Evolutionary conservation across 768 basidiomycete genomes (phyloP).

Genomic region (Serpula lacrymans): DNA sequence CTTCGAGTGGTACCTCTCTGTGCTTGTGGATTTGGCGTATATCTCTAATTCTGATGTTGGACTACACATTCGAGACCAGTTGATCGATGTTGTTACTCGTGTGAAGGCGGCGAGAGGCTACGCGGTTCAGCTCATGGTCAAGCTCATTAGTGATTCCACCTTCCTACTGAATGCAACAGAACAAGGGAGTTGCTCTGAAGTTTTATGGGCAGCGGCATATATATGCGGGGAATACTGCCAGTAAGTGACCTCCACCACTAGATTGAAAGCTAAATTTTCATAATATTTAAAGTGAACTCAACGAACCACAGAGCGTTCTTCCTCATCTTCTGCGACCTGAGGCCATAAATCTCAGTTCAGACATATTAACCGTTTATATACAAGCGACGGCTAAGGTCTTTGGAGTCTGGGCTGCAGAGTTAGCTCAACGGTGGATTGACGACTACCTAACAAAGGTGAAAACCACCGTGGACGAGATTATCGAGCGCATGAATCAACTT

Average conservation of each 20-base stretch:
- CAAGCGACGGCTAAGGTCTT: conserved; percentile 86
- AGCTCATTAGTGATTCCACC: conserved; percentile 74
- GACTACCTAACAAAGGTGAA: conserved; percentile 66
- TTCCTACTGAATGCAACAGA: conserved; percentile 67
- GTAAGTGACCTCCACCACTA: conserved; percentile 41
- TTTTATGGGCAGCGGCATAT: conserved; percentile 94
- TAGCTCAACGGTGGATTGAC: conserved; percentile 75
- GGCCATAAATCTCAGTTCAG: conserved; percentile 53
- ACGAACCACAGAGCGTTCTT: conserved; percentile 71
- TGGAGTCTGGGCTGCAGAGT: conserved; percentile 75
- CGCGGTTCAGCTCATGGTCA: conserved; percentile 81
- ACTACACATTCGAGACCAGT: conserved; percentile 70
- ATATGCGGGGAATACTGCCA: conserved; percentile 93
- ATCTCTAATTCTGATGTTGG: conserved; percentile 81
- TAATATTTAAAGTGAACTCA: conserved; percentile 55
- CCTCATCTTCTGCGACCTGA: conserved; percentile 64
- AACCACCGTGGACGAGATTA: conserved; percentile 57
- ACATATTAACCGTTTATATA: conserved; percentile 75
- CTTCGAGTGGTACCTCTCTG: conserved; percentile 98
- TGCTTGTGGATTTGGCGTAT: conserved; percentile 88
- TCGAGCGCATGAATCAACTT: conserved; percentile 57
- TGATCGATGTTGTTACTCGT: conserved; percentile 84
- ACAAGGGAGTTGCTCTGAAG: conserved; percentile 74
- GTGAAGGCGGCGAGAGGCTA: conserved; percentile 74
- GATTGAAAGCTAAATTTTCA: conserved; percentile 1